These are phyloP conservation scores for Tillandsia fasciculata DNA, from an alignment of 176 grass and related monocot genomes.

Conservation along the genomic window DNA sequence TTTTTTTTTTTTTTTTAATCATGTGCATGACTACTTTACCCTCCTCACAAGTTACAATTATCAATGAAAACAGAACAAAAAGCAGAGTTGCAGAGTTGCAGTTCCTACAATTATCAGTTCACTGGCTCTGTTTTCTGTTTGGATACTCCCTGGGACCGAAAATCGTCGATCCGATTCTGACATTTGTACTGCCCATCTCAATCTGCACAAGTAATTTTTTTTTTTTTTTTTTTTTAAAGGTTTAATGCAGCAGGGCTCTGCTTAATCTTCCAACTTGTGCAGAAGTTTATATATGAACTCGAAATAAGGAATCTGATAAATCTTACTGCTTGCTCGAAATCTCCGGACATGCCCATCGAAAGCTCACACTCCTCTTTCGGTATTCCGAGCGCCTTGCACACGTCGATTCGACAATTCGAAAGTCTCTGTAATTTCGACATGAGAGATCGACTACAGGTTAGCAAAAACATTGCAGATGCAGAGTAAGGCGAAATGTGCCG, in stretches of 20 bases:
- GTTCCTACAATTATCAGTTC: too few relatives aligned
- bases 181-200: slow-evolving; percentile 66
- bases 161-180: slow-evolving; percentile 67
- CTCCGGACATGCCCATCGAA: slow-evolving; percentile 88
- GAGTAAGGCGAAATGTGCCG: too few relatives aligned
- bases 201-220: slow-evolving; percentile 28
- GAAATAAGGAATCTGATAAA: background rate
- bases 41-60: too few relatives aligned
- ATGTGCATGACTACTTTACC: too few relatives aligned
- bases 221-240: background rate
- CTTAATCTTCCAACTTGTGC: too few relatives aligned
- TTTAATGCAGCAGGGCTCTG: too few relatives aligned
- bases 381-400: slow-evolving; percentile 54
- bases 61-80: too few relatives aligned
- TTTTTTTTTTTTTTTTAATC: too few relatives aligned
- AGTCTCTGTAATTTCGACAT: slow-evolving; percentile 32
- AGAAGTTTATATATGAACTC: too few relatives aligned
- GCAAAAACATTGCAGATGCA: background rate
- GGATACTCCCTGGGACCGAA: slow-evolving; percentile 78
- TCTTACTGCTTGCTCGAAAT: slow-evolving; percentile 87
- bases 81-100: background rate
- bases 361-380: slow-evolving; percentile 54
- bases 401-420: slow-evolving; percentile 45
- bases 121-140: slow-evolving; percentile 24
- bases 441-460: background rate